Evolutionary conservation across 768 basidiomycete species (phyloP).

Genomic region (Tulasnella sp.): DNA sequence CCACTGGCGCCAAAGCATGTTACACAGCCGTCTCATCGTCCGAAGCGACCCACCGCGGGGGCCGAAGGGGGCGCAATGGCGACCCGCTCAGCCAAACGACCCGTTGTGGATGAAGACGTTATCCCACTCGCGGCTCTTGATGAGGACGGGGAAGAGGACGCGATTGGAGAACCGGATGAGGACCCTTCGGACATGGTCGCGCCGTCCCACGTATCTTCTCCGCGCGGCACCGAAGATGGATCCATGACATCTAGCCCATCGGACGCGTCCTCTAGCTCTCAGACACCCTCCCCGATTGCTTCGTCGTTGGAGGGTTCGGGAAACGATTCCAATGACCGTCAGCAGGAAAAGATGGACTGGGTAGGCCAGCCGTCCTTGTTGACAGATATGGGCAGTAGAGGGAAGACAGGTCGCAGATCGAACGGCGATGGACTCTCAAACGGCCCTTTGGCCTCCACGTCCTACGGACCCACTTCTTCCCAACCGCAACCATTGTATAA

Average conservation of each 20-base stretch:
- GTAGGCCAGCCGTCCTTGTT: no score
- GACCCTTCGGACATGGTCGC: not conserved
- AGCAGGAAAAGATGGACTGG: conserved; percentile 6
- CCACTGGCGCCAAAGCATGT: conserved; percentile 95
- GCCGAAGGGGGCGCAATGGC: conserved; percentile 15
- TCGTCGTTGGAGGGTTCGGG: conserved; percentile 25
- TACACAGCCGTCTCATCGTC: conserved; percentile 48
- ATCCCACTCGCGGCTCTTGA: not conserved
- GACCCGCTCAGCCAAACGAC: conserved; percentile 13
- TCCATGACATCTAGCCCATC: conserved; percentile 86
- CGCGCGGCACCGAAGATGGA: conserved; percentile 63
- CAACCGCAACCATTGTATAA: not conserved
- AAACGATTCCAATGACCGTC: not conserved
- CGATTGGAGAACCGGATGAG: conserved; percentile 5
- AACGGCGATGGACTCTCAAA: not conserved
- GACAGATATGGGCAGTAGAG: not conserved
- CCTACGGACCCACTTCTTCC: not conserved
- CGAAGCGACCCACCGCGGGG: conserved; percentile 24
- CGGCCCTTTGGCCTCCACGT: no score
- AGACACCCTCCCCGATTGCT: conserved; percentile 80
- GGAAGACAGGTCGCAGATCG: not conserved
- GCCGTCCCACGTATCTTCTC: conserved; percentile 14
- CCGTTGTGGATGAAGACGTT: not conserved
- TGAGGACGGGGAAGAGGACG: conserved; percentile 8
- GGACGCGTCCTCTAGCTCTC: conserved; percentile 75